Percentiles rank a stretch among this genome's conserved stretches.
phyloP scores from a whole-genome alignment of 1,284 basidiomycete genomes.

The Phellopilus nigrolimitatus region DNA sequence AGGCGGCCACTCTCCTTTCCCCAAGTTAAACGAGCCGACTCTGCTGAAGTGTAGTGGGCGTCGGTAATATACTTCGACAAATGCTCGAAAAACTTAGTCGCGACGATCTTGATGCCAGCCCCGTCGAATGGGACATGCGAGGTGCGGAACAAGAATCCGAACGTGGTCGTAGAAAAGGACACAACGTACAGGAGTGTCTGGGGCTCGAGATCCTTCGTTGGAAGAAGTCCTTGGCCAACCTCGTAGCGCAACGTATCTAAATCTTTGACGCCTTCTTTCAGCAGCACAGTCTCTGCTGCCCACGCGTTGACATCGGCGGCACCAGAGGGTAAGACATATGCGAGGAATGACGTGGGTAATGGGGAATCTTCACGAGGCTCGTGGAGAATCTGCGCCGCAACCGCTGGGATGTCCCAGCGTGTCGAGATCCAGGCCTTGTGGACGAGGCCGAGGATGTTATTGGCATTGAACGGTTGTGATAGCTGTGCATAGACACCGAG shows the following conservation, averaged over 20 bases:
- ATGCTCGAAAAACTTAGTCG: conserved; percentile 14
- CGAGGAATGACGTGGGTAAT: conserved; percentile 4
- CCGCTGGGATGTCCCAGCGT: conserved; percentile 20
- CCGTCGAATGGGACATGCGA: conserved; percentile 24
- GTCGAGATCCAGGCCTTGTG: conserved; percentile 20
- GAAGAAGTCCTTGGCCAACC: conserved; percentile 17
- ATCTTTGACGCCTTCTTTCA: conserved; percentile 13
- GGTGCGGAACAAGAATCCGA: conserved; percentile 20
- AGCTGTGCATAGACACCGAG: conserved; percentile 5
- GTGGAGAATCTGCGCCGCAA: conserved; percentile 16
- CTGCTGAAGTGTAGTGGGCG: background rate
- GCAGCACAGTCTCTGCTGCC: conserved; percentile 19
- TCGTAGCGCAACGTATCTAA: conserved; percentile 20
- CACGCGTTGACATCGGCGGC: conserved; percentile 12
- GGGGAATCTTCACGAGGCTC: conserved; percentile 4
- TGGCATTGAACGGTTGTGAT: background rate
- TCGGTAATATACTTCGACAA: conserved; percentile 17
- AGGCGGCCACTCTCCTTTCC: conserved; percentile 14
- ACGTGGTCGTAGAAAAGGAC: conserved; percentile 15
- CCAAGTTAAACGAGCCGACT: conserved; percentile 13
- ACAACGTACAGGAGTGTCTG: conserved; percentile 23
- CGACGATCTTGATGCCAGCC: conserved; percentile 19
- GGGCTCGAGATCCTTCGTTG: conserved; percentile 17
- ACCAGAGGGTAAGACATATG: conserved; percentile 14
- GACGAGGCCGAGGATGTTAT: background rate